A percentile compares a stretch with the other conserved stretches of the same genome.
Conservation (phyloP, 805 yeast species). For the Metschnikowia orientalis region DNA sequence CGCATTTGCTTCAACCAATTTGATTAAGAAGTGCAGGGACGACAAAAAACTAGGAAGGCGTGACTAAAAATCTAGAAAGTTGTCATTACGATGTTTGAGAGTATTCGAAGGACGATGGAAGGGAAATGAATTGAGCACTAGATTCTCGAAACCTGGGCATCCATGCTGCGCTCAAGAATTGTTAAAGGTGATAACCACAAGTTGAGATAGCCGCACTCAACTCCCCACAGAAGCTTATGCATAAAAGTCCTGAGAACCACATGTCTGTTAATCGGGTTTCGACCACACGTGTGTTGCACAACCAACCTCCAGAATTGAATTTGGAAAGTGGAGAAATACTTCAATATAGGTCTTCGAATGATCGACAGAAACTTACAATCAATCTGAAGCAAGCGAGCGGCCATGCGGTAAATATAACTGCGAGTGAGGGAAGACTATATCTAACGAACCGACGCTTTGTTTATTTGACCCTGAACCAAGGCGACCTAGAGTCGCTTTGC, state of each 20-base stretch:
- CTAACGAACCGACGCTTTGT: slow-evolving; percentile 42
- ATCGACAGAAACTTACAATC: slow-evolving; percentile 30
- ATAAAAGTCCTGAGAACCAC: background rate
- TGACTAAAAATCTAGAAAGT: too few relatives aligned
- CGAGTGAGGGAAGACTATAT: slow-evolving; percentile 37
- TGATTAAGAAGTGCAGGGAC: too few relatives aligned
- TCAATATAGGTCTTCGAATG: slow-evolving; percentile 13
- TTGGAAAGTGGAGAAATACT: slow-evolving; percentile 19
- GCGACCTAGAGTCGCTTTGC: slow-evolving; percentile 41
- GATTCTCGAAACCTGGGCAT: too few relatives aligned
- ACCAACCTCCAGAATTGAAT: slow-evolving; percentile 3
- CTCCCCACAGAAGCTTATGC: background rate
- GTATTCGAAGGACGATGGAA: too few relatives aligned
- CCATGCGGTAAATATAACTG: slow-evolving; percentile 23
- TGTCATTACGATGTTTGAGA: too few relatives aligned
- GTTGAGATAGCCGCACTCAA: too few relatives aligned
- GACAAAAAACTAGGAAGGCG: too few relatives aligned
- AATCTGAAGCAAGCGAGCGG: slow-evolving; percentile 16
- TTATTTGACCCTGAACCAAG: slow-evolving; percentile 34
- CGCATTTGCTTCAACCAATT: too few relatives aligned
- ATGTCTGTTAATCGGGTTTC: slow-evolving; percentile 16
- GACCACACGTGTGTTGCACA: slow-evolving; percentile 1
- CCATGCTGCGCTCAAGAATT: too few relatives aligned
- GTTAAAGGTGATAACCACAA: too few relatives aligned
- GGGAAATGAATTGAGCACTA: too few relatives aligned